Base-by-base conservation (phyloP, 257 asterid genomes). In the Plantago ovata region DNA sequence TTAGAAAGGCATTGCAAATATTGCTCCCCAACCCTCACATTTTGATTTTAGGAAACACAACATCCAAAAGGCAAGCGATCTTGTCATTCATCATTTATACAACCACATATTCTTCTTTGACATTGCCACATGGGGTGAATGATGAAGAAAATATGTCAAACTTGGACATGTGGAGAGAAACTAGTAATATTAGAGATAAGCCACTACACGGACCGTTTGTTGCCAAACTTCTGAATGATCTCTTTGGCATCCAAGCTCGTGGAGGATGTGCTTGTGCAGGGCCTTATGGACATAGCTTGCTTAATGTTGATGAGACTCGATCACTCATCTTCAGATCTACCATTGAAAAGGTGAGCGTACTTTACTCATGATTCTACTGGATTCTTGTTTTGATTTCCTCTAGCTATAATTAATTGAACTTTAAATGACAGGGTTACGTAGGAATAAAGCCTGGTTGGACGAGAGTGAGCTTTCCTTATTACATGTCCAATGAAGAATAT, bases 181-280 rank as follows among this genome's bases (percentile, higher is more conserved):
- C 44, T 0, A 74, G 71, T 3, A 55, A 58, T 28, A 64, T 16
- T 28, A 70, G 18, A 24, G 72, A 43, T 16, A 84, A 79, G 68
- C 86, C 83, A 1, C 80, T 87, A 32, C 79, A 81, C 18, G 88
- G 91, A 10, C 68, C 91, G 15, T 86, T 78, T 45, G 85, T 84
- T 8, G 87, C 95, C 40, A 87, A 82, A 59, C 89, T 84, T 19
- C 77, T 87, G 10, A 87, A 77, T 21, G 92, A 87, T 70, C 81
- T 84, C 9, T 84, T 84, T 18, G 92, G 96, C 19, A 81, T 87
- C 54, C 94, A 84, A 43, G 83, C 94, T 24, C 81, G 95, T 18
- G 95, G 95, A 14, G 86, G 95, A 0, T 87, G 95, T 49, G 86
- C 91, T 14, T 87, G 95, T 12, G 94, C 95, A 0, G 85, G 85